A percentile compares a stretch with the other conserved stretches of the same genome.
Evolutionary conservation across 2,329 filamentous ascomycete species (phyloP).

Genomic region (Fusarium incarnatum): DNA sequence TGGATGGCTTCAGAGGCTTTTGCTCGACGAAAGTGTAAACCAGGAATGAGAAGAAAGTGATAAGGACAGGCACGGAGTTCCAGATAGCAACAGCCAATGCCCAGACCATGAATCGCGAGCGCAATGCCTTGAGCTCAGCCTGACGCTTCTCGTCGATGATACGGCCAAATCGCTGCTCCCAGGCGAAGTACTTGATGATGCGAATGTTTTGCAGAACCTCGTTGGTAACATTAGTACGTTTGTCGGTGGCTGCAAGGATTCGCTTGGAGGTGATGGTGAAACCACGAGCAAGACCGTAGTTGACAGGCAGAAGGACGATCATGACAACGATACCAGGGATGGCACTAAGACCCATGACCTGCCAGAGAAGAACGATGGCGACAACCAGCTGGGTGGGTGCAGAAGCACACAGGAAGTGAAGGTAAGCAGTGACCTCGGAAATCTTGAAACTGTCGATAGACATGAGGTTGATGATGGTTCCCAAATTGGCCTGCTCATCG

Average conservation of each 20-base stretch:
- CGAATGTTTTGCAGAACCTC: conserved; percentile 97
- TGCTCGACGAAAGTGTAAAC: conserved; percentile 91
- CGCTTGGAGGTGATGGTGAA: conserved; percentile 90
- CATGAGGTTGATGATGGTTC: conserved; percentile 99
- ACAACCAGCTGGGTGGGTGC: conserved; percentile 90
- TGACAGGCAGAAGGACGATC: conserved; percentile 87
- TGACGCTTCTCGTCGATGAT: conserved; percentile 90
- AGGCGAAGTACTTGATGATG: conserved; percentile 99
- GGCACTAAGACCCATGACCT: conserved; percentile 90
- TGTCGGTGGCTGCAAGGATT: conserved; percentile 93
- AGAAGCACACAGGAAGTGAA: conserved; percentile 94
- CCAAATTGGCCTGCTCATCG: conserved; percentile 87
- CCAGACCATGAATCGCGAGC: conserved; percentile 90
- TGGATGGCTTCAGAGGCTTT: conserved; percentile 88
- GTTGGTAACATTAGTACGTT: conserved; percentile 95
- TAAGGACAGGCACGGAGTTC: conserved; percentile 94
- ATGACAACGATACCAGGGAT: conserved; percentile 94
- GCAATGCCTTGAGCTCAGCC: conserved; percentile 80
- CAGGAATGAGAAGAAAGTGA: conserved; percentile 96
- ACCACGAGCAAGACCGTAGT: conserved; percentile 86
- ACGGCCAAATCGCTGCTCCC: conserved; percentile 90
- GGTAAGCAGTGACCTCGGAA: conserved; percentile 90
- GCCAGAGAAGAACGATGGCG: conserved; percentile 84
- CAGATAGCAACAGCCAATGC: conserved; percentile 91
- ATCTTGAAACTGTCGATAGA: conserved; percentile 99